Evolutionary conservation across 2,329 filamentous ascomycete genomes (phyloP).

Genomic region (Xylariaceae sp.): DNA sequence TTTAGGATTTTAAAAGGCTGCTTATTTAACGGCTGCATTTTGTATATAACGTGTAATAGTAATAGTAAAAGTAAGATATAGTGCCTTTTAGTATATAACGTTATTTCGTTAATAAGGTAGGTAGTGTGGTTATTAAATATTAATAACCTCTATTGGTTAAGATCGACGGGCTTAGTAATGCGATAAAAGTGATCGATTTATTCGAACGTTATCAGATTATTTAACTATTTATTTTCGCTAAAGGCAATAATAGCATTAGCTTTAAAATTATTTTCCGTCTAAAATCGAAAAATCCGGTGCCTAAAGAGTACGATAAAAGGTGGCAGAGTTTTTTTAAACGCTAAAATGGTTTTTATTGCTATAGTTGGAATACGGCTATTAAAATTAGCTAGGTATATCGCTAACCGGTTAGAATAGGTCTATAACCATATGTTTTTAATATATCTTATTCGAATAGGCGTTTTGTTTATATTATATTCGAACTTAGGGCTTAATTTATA

Average conservation of each 20-base stretch:
- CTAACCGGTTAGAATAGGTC: too few relatives aligned
- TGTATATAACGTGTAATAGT: neutral
- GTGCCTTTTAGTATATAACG: neutral
- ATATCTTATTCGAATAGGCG: too few relatives aligned
- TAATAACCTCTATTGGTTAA: neutral
- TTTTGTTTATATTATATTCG: too few relatives aligned
- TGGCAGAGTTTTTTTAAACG: neutral
- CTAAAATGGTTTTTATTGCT: neutral
- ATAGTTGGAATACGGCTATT: neutral
- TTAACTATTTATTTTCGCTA: too few relatives aligned
- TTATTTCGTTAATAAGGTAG: neutral
- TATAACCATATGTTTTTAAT: too few relatives aligned
- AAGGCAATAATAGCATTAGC: too few relatives aligned
- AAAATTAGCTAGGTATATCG: too few relatives aligned
- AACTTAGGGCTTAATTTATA: neutral
- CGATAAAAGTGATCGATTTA: too few relatives aligned
- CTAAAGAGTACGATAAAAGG: neutral
- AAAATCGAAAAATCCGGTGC: neutral
- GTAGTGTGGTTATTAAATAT: neutral
- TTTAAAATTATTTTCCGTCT: too few relatives aligned
- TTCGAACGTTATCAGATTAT: neutral
- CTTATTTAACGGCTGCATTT: neutral
- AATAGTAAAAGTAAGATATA: neutral
- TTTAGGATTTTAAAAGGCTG: neutral
- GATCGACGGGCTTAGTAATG: neutral